Base-by-base conservation (phyloP, 768 basidiomycete species). In the Gautieria morchelliformis region DNA sequence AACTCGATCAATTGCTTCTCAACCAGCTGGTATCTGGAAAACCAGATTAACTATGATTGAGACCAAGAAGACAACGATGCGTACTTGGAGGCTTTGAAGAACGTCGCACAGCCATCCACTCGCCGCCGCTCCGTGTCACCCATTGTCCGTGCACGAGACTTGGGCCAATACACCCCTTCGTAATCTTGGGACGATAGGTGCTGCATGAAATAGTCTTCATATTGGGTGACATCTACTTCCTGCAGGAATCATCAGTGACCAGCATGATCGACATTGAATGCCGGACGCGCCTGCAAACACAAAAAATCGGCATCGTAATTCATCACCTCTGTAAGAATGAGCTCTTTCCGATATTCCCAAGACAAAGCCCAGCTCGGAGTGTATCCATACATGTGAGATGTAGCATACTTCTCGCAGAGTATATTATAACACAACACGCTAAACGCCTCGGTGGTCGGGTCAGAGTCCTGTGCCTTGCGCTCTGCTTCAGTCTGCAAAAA, bases 91-190 rank as follows among this genome's bases (percentile, higher is more conserved):
- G 81, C 74, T 74, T 93, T 95, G 82, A 84, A 97, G 76, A 98
- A 99, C 20, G 79, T 95, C 2, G 95, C 95, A 77, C 93, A 93
- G 17, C 96, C 96, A 72, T 99, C 96, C 22, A 99, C 95, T 68
- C 79, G 76, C 62, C 88, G 79, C 66, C 86, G 81, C 70, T 98
- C 94, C 33, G 83, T 74, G 59, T 87, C 87, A 58, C 79, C 81
- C 93, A 97, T 94, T 22, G 88, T 96, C 79, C 90, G 87, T 65
- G 90, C 91, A 64, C 94, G 79, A 46, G 90, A 87, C 74, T 95
- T 94, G 5, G 93, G 88, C 77, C 87, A 92, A 69, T 86, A 91
- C 15, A 89, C 84, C 6, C 95, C 93, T 57, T 93, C 91, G 66
- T 97, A 99, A 10, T 83, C 94, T 24, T 83, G 81, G 46, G 77